Evolutionary conservation across 148 eudicot genomes (phyloP).

Genomic region (Amaranthus palmeri): DNA sequence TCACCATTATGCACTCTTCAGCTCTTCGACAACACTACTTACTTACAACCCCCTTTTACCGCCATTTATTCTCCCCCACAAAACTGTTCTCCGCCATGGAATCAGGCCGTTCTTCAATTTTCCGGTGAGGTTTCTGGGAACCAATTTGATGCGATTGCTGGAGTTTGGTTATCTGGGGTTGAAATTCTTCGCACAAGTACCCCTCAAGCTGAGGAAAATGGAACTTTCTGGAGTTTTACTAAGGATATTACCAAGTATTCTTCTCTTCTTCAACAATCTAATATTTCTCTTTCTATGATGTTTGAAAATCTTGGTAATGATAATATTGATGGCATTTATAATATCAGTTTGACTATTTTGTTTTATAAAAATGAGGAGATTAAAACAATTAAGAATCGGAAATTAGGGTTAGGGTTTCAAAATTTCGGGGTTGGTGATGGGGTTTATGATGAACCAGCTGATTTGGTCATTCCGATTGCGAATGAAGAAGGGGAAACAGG

Average conservation of each 20-base stretch:
- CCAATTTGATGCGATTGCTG: slow-evolving; percentile 73
- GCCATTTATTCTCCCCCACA: slow-evolving; percentile 48
- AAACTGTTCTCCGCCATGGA: slow-evolving; percentile 46
- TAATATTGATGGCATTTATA: slow-evolving; percentile 57
- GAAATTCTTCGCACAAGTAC: slow-evolving; percentile 89
- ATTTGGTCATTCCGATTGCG: slow-evolving; percentile 69
- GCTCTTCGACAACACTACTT: slow-evolving; percentile 45
- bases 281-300: slow-evolving; percentile 54
- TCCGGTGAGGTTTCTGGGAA: slow-evolving; percentile 41
- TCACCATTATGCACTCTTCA: slow-evolving; percentile 44
- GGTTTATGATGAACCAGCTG: slow-evolving; percentile 55
- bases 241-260: slow-evolving; percentile 62
- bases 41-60: slow-evolving; percentile 51
- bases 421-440: not conserved
- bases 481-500: slow-evolving; percentile 31
- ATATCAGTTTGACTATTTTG: slow-evolving; percentile 44
- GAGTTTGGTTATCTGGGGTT: slow-evolving; percentile 60
- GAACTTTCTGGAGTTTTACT: slow-evolving; percentile 59
- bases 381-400: slow-evolving; percentile 6
- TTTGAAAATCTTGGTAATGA: slow-evolving; percentile 66
- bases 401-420: slow-evolving; percentile 29
- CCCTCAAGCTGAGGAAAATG: slow-evolving; percentile 53
- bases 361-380: slow-evolving; percentile 30
- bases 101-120: slow-evolving; percentile 43
- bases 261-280: slow-evolving; percentile 32